Evolutionary conservation across 208 protist genomes (phyloP).

Genomic region (Trypanosoma brucei): DNA sequence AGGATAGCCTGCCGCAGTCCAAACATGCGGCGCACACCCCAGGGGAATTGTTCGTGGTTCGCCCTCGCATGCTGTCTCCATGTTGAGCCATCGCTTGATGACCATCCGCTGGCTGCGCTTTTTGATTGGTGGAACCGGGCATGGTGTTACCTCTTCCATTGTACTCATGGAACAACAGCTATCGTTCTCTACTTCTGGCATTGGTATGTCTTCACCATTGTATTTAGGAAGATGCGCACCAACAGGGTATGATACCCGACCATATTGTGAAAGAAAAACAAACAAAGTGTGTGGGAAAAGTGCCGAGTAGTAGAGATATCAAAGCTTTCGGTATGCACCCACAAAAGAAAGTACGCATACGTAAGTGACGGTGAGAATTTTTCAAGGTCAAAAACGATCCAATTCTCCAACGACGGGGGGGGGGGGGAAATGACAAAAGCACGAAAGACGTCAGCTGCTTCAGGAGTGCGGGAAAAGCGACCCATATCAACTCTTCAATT

Average conservation of each 20-base stretch:
- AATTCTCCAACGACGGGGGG: no score
- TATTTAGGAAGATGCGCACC: background rate
- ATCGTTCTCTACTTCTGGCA: background rate
- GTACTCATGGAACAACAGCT: background rate
- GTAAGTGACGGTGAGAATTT: no score
- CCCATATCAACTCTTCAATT: background rate
- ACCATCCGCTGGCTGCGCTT: background rate
- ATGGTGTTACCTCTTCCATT: background rate
- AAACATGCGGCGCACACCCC: slow-evolving; percentile 34
- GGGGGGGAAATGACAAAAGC: background rate
- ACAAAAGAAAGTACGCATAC: no score
- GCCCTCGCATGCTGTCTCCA: slow-evolving; percentile 17
- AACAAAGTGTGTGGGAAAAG: no score
- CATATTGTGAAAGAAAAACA: no score
- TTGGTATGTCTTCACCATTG: slow-evolving; percentile 6
- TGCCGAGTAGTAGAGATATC: no score
- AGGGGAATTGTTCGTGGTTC: slow-evolving; percentile 47
- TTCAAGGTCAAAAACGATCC: no score
- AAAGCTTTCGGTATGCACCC: no score
- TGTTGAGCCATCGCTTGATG: slow-evolving; percentile 14
- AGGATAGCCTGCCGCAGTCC: slow-evolving; percentile 42
- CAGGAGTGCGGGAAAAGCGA: background rate
- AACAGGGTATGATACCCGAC: no score
- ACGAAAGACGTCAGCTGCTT: no score
- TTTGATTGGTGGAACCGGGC: slow-evolving; percentile 2